These are phyloP conservation scores for Aspergillus neoniger DNA, from an alignment of 2,329 filamentous ascomycete genomes.

Conservation along the genomic window DNA sequence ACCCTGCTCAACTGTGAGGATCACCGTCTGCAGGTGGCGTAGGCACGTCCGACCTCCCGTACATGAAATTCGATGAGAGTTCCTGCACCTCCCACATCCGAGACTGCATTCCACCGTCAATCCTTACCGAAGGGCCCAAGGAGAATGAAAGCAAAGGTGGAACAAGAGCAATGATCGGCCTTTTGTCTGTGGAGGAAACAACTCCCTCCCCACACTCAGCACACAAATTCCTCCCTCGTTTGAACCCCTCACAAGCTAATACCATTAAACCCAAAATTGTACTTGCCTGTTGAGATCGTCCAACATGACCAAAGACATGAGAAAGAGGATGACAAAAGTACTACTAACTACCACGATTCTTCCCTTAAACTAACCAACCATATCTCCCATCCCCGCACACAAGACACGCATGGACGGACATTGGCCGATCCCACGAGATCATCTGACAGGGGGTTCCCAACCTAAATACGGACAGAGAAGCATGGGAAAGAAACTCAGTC, in stretches of 20 bases:
- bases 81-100: neutral
- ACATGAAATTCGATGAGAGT: neutral
- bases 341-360: neutral
- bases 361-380: neutral
- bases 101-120: constrained; percentile 3
- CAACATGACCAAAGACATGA: neutral
- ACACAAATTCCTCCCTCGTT: neutral
- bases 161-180: constrained; percentile 1
- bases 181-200: neutral
- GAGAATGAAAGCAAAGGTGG: neutral
- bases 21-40: neutral
- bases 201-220: neutral
- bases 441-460: constrained; percentile 1
- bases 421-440: constrained; percentile 2
- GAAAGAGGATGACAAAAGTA: neutral
- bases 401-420: neutral
- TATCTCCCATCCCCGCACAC: neutral
- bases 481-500: too few species aligned
- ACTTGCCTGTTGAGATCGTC: neutral
- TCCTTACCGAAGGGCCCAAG: constrained; percentile 4
- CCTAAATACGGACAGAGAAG: neutral
- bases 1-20: neutral
- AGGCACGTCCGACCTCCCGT: neutral
- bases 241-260: neutral
- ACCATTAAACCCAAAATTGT: neutral